Base-by-base conservation (phyloP, 2,329 filamentous ascomycete species). In the Beauveria asiatica region DNA sequence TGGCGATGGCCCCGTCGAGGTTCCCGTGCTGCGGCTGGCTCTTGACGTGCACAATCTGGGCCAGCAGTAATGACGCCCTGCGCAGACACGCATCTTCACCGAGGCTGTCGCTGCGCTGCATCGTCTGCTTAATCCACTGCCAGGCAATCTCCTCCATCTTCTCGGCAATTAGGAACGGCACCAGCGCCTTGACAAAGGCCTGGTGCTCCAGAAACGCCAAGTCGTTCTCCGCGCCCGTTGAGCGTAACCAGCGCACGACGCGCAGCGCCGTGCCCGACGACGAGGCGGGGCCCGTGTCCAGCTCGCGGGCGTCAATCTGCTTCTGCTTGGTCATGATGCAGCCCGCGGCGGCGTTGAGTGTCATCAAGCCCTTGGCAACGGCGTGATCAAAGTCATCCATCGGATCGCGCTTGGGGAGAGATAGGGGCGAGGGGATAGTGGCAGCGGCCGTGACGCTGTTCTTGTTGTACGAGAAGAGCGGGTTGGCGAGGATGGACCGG, bases 351-450 rank as follows among this genome's bases (percentile, higher is more conserved):
- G 80, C 76, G 44, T 74, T 72, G 1, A 77, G 67, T 4, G 76
- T 84, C 82, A 85, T 83, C 65, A 85, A 74, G 42, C 81, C 81
- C 66, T 75, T 76, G 13, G 79, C 75, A 2, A 82, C 81, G 19
- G 82, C 83, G 60, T 77, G 74, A 63, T 83, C 77, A 62, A 85
- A 85, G 3, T 84, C 75, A 44, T 80, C 75, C 73, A 82, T 79
- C 3, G 79, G 80, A 48, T 80, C 76, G 33, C 72, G 69, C 53
- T 69, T 67, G n/a, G 66, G 62, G 8, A 53, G 16, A 3, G 57
- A 59, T 6, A 27, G 16, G 3, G 49, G 57, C 17, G 49, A 27
- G 16, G 56, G 56, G 6, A 58, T n/a, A 3, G 33, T 42, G 9
- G 44, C 19, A 39, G 41, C 41, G 51, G 54, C 16, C 13, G n/a